Evolutionary conservation across 768 basidiomycete genomes (phyloP).

Genomic region (Mycena crocata): DNA sequence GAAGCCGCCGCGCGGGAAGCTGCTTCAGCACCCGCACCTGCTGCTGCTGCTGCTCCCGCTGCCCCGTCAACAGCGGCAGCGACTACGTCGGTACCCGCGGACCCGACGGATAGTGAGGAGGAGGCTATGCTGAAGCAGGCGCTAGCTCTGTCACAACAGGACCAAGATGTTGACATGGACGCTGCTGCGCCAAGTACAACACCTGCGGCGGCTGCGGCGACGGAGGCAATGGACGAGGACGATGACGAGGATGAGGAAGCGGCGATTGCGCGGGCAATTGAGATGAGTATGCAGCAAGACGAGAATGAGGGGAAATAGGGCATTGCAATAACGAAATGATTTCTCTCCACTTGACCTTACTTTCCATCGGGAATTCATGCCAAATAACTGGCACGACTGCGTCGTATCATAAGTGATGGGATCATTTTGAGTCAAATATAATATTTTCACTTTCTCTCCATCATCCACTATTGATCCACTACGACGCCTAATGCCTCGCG

Average conservation of each 20-base stretch:
- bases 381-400: too few species aligned
- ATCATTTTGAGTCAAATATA: not conserved
- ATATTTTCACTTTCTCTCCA: not conserved
- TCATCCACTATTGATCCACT: too few species aligned
- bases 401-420: not conserved
- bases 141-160: conserved; percentile 75
- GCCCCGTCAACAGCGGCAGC: conserved; percentile 39
- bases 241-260: conserved; percentile 86
- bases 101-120: conserved; percentile 76
- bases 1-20: conserved; percentile 87
- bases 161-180: conserved; percentile 59
- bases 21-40: conserved; percentile 50
- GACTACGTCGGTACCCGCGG: conserved; percentile 48
- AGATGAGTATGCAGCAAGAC: conserved; percentile 84
- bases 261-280: conserved; percentile 90
- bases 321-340: not conserved
- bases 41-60: too few species aligned
- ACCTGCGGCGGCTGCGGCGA: conserved; percentile 7
- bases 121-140: conserved; percentile 83
- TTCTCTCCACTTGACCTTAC: not conserved
- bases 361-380: too few species aligned
- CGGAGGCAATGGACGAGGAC: conserved; percentile 55
- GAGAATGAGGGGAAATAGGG: conserved; percentile 17
- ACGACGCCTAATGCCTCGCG: conserved; percentile 21
- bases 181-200: conserved; percentile 21